These are phyloP conservation scores for Triticum urartu DNA, from an alignment of 176 grass and related monocot species.

Conservation along the genomic window DNA sequence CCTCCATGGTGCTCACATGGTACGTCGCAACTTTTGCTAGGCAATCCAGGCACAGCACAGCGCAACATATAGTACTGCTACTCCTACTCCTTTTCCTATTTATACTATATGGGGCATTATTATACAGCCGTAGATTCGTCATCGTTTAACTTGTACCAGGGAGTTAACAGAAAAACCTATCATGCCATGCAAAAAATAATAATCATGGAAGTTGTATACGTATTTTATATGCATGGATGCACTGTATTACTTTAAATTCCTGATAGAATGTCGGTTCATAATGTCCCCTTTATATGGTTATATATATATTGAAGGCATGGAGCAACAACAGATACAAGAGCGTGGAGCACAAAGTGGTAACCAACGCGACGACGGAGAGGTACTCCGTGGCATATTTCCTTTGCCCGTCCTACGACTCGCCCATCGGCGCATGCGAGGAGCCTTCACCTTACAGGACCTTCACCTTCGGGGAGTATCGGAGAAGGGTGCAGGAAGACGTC, in stretches of 20 bases:
- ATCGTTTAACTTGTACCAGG: not conserved
- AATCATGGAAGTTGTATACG: not conserved
- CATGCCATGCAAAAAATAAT: not conserved
- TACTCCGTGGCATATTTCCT: conserved; percentile 84
- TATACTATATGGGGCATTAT: not conserved
- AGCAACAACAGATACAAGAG: conserved; percentile 94
- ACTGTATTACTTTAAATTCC: not conserved
- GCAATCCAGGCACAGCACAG: not conserved
- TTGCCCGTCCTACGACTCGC: conserved; percentile 71
- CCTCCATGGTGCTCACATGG: conserved; percentile 26
- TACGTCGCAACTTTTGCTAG: conserved; percentile 30
- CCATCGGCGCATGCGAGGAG: conserved; percentile 58
- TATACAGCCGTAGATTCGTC: not conserved
- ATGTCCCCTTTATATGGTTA: not conserved
- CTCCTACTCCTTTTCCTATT: not conserved
- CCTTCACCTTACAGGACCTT: conserved; percentile 65
- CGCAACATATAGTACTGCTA: not conserved
- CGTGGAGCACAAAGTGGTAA: conserved; percentile 77
- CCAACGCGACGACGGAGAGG: conserved; percentile 58
- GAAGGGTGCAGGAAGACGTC: conserved; percentile 68
- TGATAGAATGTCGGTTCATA: not conserved
- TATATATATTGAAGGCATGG: conserved; percentile 58
- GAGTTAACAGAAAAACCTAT: not conserved
- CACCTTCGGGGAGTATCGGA: conserved; percentile 85
- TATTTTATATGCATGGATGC: too few species aligned